phyloP scores from a whole-genome alignment of 768 basidiomycete genomes.

The Terana coerulea region DNA sequence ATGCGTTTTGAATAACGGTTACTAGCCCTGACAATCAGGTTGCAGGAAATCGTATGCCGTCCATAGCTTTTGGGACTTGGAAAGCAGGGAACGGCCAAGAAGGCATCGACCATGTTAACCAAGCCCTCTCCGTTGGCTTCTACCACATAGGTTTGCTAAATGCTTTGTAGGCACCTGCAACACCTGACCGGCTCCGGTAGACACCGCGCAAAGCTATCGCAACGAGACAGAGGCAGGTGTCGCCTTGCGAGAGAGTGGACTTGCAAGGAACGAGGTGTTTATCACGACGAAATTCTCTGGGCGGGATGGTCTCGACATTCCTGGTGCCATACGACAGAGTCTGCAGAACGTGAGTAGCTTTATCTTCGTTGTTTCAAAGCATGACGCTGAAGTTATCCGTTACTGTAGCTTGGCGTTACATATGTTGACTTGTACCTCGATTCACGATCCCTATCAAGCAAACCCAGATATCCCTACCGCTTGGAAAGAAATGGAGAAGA shows the following conservation, averaged over 20 bases:
- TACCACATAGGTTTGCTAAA: slow-evolving; percentile 50
- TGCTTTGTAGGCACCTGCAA: neutral
- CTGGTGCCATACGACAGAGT: slow-evolving; percentile 53
- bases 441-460: slow-evolving; percentile 54
- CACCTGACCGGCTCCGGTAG: slow-evolving; percentile 26
- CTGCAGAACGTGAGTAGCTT: slow-evolving; percentile 44
- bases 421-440: slow-evolving; percentile 73
- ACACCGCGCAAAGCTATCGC: slow-evolving; percentile 58
- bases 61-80: slow-evolving; percentile 65
- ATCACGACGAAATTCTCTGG: slow-evolving; percentile 69
- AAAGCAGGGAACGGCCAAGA: slow-evolving; percentile 54
- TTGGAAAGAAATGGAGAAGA: slow-evolving; percentile 61
- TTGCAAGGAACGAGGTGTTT: slow-evolving; percentile 52
- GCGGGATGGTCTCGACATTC: slow-evolving; percentile 44
- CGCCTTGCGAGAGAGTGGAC: slow-evolving; percentile 49
- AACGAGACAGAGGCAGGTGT: slow-evolving; percentile 57
- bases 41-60: slow-evolving; percentile 43
- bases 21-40: neutral
- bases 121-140: slow-evolving; percentile 60
- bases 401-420: slow-evolving; percentile 50
- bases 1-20: slow-evolving; percentile 7
- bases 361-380: neutral
- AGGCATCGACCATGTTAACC: slow-evolving; percentile 51
- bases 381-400: too few species aligned
- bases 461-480: slow-evolving; percentile 54